Evolutionary conservation across 331 rosid genomes (phyloP).

Genomic region (Telfairia occidentalis): DNA sequence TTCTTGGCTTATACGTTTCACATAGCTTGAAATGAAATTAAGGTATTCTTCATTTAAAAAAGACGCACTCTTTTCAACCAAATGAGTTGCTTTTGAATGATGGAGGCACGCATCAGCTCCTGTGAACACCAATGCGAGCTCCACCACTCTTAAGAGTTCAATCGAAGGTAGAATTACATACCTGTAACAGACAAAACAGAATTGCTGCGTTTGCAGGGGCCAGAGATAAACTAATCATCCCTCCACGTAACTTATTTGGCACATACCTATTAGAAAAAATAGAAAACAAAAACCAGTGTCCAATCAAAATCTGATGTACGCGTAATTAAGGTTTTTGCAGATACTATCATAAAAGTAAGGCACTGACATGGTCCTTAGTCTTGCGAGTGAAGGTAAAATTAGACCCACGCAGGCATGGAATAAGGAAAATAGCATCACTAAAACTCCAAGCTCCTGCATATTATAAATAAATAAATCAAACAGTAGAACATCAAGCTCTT

Average conservation of each 20-base stretch:
- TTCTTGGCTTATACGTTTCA: not conserved
- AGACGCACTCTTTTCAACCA: not conserved
- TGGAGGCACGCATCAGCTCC: not conserved
- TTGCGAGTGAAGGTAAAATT: slow-evolving; percentile 79
- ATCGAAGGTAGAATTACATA: slow-evolving; percentile 22
- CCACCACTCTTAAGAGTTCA: not conserved
- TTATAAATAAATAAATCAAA: slow-evolving; percentile 9
- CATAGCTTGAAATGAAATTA: not conserved
- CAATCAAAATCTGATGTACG: slow-evolving; percentile 7
- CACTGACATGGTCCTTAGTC: slow-evolving; percentile 82
- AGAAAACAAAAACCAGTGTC: not conserved
- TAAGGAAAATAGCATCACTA: slow-evolving; percentile 58
- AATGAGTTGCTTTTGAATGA: not conserved
- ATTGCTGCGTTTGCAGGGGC: slow-evolving; percentile 69
- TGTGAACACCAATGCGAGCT: not conserved
- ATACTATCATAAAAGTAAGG: not conserved
- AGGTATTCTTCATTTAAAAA: not conserved
- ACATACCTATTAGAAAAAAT: slow-evolving; percentile 58
- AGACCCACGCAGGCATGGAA: slow-evolving; percentile 70
- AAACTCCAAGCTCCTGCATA: slow-evolving; percentile 75
- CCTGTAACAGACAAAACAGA: slow-evolving; percentile 65
- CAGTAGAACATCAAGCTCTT: not conserved
- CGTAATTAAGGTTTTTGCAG: slow-evolving; percentile 10
- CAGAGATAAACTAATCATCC: slow-evolving; percentile 79
- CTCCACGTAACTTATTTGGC: slow-evolving; percentile 91